Evolutionary conservation across 192 early-diverging fungal species (phyloP), one percentile per base, ranked within the genome.

Genomic region (Podila minutissima): DNA sequence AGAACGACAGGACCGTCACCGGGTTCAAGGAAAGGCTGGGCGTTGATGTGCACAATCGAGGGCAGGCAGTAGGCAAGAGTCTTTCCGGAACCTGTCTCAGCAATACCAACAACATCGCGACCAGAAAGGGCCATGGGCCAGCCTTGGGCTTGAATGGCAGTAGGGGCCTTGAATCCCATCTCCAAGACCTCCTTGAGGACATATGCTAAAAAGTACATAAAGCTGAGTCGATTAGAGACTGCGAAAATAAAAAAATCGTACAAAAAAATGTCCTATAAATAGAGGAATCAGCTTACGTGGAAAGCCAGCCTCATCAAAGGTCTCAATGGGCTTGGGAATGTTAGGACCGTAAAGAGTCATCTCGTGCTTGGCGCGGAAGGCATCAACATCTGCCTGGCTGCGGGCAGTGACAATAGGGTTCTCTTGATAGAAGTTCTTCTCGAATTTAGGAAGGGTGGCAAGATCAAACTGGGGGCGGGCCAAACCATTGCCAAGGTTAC

Each of bases 111-210:
- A 74, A 99, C 91, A 83, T 99, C 96, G 65, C 96, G 92, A 57
- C 97, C 97, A 33, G 90, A 93, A 58, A 99, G 90, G 7, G 97
- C 97, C 97, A 98, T 98, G 15, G 97, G 97, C 97, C 97, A 98
- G 33, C 97, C 97, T 74, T 99, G 97, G 35, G 94, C 90, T 86
- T 99, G 97, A 66, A 99, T 99, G 46, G 96, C 83, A 2, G 97
- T 99, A 48, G 97, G 97, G 20, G 86, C 85, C 26, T 88, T 85
- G 86, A 98, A 99, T 5, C 97, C 96, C 59, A 93, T 88, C 59
- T 91, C 88, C 22, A 89, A 67, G 38, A 99, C 92, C 85, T 97
- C 97, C 58, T 91, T 85, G 71, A 98, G 87, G 22, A 99, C 94
- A 82, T 97, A 98, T 69, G 78, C 87, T 88, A 63, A 46, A 41